Conservation (phyloP, 495 filamentous ascomycete genomes). For the Parmelia sp. region DNA sequence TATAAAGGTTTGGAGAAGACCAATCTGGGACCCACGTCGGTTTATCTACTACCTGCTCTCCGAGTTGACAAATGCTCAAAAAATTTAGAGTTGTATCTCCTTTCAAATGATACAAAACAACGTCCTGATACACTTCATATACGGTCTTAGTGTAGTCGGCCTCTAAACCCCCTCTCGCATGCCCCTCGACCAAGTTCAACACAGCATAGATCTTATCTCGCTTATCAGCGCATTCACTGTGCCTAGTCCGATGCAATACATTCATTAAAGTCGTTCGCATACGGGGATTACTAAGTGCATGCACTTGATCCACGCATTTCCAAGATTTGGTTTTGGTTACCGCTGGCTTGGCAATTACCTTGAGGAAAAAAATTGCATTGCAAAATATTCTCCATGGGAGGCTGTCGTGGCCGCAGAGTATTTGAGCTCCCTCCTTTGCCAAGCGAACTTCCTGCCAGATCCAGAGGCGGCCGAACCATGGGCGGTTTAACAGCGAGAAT, state of each 20-base stretch:
- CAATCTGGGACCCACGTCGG: constrained; percentile 17
- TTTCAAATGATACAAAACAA: background rate
- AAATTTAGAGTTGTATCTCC: background rate
- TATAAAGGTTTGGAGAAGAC: no score
- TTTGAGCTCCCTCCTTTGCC: background rate
- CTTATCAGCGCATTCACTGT: constrained; percentile 11
- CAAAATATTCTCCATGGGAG: constrained; percentile 1
- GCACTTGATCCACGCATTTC: background rate
- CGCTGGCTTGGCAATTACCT: background rate
- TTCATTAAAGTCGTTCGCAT: background rate
- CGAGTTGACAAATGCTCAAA: background rate
- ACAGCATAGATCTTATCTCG: constrained; percentile 15
- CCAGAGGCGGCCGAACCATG: constrained; percentile 15
- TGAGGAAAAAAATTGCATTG: background rate
- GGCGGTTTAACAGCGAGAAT: background rate
- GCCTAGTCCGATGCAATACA: background rate
- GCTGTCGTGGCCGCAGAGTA: background rate
- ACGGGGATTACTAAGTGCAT: background rate
- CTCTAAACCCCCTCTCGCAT: background rate
- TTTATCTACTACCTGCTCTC: background rate
- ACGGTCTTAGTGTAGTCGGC: constrained; percentile 13
- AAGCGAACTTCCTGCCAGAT: constrained; percentile 13
- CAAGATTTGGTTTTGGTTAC: background rate
- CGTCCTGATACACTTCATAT: background rate
- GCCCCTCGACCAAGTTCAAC: background rate